Conservation (phyloP, 306 rosid genomes). For the Lotus japonicus region DNA sequence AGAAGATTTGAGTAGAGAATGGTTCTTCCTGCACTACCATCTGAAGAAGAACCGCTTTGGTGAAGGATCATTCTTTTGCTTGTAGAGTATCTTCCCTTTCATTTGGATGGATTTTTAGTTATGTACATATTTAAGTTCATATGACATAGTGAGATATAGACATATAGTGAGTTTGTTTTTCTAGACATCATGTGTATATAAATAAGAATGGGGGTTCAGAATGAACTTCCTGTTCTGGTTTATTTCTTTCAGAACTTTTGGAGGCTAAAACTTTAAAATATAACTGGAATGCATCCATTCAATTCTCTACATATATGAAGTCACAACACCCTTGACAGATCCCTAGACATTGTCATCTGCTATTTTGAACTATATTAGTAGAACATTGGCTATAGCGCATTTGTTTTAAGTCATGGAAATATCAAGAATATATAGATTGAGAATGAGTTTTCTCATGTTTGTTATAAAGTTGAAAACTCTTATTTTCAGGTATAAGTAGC, state of each 20-base stretch:
- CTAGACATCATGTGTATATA: conserved; percentile 14
- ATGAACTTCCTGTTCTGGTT: conserved; percentile 20
- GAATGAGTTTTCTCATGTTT: too few relatives aligned
- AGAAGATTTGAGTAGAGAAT: conserved; percentile 11
- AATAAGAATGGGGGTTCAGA: conserved; percentile 25
- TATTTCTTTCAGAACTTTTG: conserved; percentile 12
- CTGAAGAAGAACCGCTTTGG: not conserved
- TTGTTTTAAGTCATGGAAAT: too few relatives aligned
- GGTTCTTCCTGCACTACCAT: not conserved
- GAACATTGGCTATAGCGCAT: too few relatives aligned
- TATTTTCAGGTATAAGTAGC: too few relatives aligned
- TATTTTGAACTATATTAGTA: too few relatives aligned
- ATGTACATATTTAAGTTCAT: conserved; percentile 16
- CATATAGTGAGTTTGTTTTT: conserved; percentile 22
- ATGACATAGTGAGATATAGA: conserved; percentile 24
- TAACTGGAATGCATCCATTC: not conserved
- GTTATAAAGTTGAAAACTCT: too few relatives aligned
- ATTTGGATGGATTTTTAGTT: conserved; percentile 20
- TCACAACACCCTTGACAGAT: too few relatives aligned
- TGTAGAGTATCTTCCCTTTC: not conserved
- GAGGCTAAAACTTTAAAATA: not conserved
- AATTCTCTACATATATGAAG: too few relatives aligned
- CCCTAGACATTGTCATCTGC: too few relatives aligned
- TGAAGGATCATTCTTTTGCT: conserved; percentile 10
- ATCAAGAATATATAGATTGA: too few relatives aligned